These are phyloP conservation scores for Yamadazyma oceani DNA, from an alignment of 1,139 yeast genomes.

Conservation along the genomic window DNA sequence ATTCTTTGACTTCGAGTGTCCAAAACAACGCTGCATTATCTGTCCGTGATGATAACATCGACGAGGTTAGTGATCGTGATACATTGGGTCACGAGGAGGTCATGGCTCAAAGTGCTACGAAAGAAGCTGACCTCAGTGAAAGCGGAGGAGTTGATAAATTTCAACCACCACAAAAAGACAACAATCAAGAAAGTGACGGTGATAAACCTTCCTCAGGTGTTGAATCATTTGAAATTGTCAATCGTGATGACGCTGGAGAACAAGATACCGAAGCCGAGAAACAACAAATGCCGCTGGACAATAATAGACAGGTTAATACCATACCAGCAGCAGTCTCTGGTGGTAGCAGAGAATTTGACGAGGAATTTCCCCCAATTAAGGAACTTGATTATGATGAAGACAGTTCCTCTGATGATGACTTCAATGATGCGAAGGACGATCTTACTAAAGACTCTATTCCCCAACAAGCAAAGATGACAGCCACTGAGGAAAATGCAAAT, in stretches of 20 bases:
- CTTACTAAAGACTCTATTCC: conserved; percentile 6
- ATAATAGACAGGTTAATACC: background rate
- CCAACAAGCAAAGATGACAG: background rate
- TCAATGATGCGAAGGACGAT: conserved; percentile 18
- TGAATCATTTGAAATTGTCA: conserved; percentile 54
- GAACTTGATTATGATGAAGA: conserved; percentile 65
- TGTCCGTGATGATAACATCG: conserved; percentile 70
- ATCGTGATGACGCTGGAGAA: conserved; percentile 43
- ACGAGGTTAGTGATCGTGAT: conserved; percentile 61
- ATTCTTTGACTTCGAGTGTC: conserved; percentile 84
- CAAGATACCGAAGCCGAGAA: conserved; percentile 7
- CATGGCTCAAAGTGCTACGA: conserved; percentile 16
- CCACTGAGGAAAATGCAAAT: background rate
- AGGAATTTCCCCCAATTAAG: conserved; percentile 72
- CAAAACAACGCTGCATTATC: conserved; percentile 91
- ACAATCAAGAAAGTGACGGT: conserved; percentile 27
- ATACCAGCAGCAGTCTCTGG: background rate
- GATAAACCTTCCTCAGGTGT: conserved; percentile 49
- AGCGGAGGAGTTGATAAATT: conserved; percentile 14
- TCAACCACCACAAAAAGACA: conserved; percentile 13
- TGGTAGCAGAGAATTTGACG: conserved; percentile 19
- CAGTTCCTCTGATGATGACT: conserved; percentile 34
- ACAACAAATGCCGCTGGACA: background rate
- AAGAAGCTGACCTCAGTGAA: background rate
- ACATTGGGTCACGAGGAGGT: conserved; percentile 43